Evolutionary conservation across 225 moss, liverwort and hornwort genomes (phyloP).

Genomic region (Polytrichum commune): DNA sequence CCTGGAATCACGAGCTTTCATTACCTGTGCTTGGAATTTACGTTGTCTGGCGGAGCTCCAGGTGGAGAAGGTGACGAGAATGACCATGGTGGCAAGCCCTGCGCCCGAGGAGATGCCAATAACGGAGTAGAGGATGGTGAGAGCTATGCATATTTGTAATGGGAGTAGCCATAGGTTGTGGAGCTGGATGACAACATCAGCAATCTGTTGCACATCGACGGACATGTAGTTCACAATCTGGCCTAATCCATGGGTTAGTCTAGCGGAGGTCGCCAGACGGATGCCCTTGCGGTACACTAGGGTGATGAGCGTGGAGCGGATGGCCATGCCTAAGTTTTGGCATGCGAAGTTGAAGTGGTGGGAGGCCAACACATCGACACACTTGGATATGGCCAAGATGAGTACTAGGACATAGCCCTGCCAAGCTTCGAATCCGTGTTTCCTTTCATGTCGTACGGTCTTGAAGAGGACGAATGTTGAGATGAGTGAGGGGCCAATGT

Average conservation of each 20-base stretch:
- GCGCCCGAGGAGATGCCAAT: conserved; percentile 68
- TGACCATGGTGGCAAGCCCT: conserved; percentile 58
- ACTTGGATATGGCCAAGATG: conserved; percentile 39
- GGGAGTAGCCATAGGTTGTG: conserved; percentile 74
- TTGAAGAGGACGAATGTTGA: conserved; percentile 55
- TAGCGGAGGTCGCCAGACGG: conserved; percentile 48
- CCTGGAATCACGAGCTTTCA: conserved; percentile 58
- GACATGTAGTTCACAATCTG: conserved; percentile 86
- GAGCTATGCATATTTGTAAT: conserved; percentile 51
- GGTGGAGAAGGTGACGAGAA: conserved; percentile 43
- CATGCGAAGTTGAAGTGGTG: conserved; percentile 64
- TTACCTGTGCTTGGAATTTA: conserved; percentile 37
- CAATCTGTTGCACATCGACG: conserved; percentile 56
- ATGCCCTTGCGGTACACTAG: conserved; percentile 77
- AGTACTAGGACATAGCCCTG: conserved; percentile 22
- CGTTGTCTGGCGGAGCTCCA: conserved; percentile 46
- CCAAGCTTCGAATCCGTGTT: conserved; percentile 17
- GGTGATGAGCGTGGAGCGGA: conserved; percentile 59
- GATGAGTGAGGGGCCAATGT: conserved; percentile 65
- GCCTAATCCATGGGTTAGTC: conserved; percentile 60
- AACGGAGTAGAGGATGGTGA: conserved; percentile 55
- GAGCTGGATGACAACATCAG: conserved; percentile 37
- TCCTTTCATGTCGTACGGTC: conserved; percentile 16
- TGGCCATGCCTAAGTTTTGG: conserved; percentile 41
- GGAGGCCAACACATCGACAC: conserved; percentile 47